Evolutionary conservation across 257 asterid species (phyloP), one percentile per base, ranked within the genome.

Genomic region (Knoxia roxburghii): DNA sequence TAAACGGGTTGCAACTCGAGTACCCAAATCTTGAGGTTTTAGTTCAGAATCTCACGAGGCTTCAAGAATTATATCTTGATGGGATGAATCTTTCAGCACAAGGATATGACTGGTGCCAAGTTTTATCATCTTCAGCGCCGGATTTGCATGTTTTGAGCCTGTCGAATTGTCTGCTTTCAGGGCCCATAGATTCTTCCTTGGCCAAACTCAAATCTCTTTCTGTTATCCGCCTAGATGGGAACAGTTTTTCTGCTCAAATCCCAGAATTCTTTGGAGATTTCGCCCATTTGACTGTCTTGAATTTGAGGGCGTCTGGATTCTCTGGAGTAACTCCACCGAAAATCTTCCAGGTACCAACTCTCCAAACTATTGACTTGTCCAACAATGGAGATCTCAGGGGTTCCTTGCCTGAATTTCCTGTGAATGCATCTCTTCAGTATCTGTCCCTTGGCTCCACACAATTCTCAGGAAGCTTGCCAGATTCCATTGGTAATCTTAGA

Each of bases 371-470:
- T 37, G 86, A 84, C 71, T 74, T 85, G 48, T 51, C 79, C 24
- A 50, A n/a, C 35, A 88, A 88, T 26, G n/a, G 53, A 24, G 77
- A 75, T 29, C 90, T 85, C 26, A 64, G 64, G 59, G 95, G 95
- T 3, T 69, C 80, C 29, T 65, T 89, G 43, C 88, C 87, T 21
- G 84, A 83, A n/a, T 89, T 89, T 70, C 82, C 83, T 6, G 11
- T 61, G n/a, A 71, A 81, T 63, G 76, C 77, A 40, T 72, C 86
- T 65, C 81, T 88, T 18, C 78, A 76, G 30, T 62, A 32, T 37
- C 35, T 88, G 70, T 2, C 15, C 32, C 88, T 89, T 57, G 32
- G 67, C 18, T 23, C 23, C 70, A 84, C 89, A 7, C 71, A 29
- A 7, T 75, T 86, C 61, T 83, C 84, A 32, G 91, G 96, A 23